Evolutionary conservation across 2,329 filamentous ascomycete species (phyloP).

Genomic region (Graphilbum sp.): DNA sequence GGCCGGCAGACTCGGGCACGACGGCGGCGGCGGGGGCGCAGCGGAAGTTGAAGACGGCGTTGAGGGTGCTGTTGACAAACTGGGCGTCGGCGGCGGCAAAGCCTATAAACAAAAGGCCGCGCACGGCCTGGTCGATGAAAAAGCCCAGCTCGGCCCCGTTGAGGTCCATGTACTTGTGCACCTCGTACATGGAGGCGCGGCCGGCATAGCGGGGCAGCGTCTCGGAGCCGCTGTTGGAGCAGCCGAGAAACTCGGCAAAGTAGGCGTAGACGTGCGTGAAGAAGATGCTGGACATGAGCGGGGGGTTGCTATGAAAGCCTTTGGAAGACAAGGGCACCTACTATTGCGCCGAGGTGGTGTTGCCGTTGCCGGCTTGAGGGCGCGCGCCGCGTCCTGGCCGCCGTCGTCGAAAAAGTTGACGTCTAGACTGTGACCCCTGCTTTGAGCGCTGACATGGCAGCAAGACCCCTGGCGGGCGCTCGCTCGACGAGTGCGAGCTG

Average conservation of each 20-base stretch:
- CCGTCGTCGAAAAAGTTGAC: conserved; percentile 6
- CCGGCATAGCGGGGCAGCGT: conserved; percentile 3
- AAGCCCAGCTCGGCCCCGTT: conserved; percentile 4
- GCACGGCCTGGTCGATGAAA: conserved; percentile 6
- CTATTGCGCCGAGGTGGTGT: conserved; percentile 5
- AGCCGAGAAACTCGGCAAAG: conserved; percentile 5
- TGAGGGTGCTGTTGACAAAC: conserved; percentile 5
- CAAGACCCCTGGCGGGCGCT: too few relatives aligned
- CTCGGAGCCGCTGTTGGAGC: conserved; percentile 1
- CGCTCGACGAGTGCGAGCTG: too few relatives aligned
- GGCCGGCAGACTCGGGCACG: conserved; percentile 3
- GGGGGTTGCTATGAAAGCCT: not conserved
- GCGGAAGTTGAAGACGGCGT: conserved; percentile 3
- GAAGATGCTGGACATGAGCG: conserved; percentile 1
- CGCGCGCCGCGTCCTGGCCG: not conserved
- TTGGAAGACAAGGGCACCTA: not conserved
- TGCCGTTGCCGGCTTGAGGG: conserved; percentile 2
- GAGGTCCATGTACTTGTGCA: conserved; percentile 7
- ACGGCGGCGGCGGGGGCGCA: conserved; percentile 4
- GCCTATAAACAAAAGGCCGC: conserved; percentile 4
- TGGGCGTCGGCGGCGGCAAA: conserved; percentile 4
- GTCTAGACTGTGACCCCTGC: too few relatives aligned
- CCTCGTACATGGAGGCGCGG: conserved; percentile 6
- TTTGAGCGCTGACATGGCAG: too few relatives aligned
- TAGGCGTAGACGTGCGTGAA: conserved; percentile 6